A percentile compares a stretch with the other conserved stretches of the same genome.
Evolutionary conservation across 2,329 filamentous ascomycete genomes (phyloP).

Genomic region (Dothidotthia symphoricarpi): DNA sequence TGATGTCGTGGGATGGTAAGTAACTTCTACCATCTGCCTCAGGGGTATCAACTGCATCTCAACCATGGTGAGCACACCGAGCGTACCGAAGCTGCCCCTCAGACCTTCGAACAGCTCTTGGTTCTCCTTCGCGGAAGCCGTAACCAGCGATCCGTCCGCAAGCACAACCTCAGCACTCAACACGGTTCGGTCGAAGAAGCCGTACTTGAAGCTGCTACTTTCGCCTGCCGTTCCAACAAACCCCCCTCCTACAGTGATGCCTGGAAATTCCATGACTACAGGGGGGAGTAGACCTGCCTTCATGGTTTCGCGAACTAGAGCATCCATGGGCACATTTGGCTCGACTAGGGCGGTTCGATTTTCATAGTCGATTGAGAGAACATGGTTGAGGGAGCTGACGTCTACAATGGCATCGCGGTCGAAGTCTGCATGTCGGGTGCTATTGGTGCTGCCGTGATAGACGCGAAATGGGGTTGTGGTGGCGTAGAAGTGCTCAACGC

Average conservation of each 20-base stretch:
- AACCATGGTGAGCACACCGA: conserved; percentile 61
- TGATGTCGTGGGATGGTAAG: conserved; percentile 57
- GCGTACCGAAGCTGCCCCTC: conserved; percentile 59
- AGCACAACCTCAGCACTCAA: conserved; percentile 63
- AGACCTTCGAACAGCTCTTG: conserved; percentile 59
- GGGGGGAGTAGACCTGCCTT: conserved; percentile 57
- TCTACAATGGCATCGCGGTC: conserved; percentile 54
- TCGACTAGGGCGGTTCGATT: conserved; percentile 61
- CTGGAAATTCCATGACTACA: conserved; percentile 71
- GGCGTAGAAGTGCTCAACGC: conserved; percentile 26
- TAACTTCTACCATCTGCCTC: conserved; percentile 58
- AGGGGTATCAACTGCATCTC: conserved; percentile 57
- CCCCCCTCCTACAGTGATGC: conserved; percentile 66
- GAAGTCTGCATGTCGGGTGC: conserved; percentile 58
- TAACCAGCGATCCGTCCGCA: conserved; percentile 55
- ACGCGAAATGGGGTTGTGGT: conserved; percentile 43
- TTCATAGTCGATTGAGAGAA: conserved; percentile 58
- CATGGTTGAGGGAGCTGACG: conserved; percentile 61
- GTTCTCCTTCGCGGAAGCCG: conserved; percentile 48
- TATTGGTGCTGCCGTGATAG: conserved; percentile 75
- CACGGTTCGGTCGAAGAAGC: conserved; percentile 65
- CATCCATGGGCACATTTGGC: conserved; percentile 68
- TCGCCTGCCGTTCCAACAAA: conserved; percentile 67
- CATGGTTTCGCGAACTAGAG: conserved; percentile 58
- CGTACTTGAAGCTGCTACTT: conserved; percentile 65